Percentiles rank a stretch among this genome's conserved stretches.
Evolutionary conservation across 148 eudicot species (phyloP).

Genomic region (Pouteria glomerata): DNA sequence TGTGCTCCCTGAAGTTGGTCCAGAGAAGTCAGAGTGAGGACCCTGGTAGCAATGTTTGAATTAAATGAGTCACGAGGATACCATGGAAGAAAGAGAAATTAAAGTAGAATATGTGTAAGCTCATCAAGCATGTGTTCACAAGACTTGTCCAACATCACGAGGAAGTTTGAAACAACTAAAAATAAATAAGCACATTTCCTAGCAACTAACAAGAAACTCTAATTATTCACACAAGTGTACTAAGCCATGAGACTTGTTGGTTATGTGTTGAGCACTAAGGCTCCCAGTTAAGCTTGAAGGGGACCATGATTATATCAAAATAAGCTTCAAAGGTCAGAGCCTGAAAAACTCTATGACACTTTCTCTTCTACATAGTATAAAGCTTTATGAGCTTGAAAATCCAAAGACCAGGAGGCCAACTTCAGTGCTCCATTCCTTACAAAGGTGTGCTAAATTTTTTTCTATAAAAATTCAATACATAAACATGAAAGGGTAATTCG

Average conservation of each 20-base stretch:
- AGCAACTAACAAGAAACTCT: not conserved
- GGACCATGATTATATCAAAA: not conserved
- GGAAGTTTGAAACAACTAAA: not conserved
- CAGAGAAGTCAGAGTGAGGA: slow-evolving; percentile 95
- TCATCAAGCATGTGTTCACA: not conserved
- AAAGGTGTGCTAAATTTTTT: not conserved
- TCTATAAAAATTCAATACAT: not conserved
- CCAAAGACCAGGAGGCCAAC: not conserved
- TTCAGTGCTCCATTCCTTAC: not conserved
- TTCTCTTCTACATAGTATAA: not conserved
- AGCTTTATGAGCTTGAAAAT: not conserved
- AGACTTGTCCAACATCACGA: not conserved
- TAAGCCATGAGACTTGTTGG: not conserved
- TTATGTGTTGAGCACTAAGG: not conserved
- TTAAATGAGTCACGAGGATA: not conserved
- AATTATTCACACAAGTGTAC: not conserved
- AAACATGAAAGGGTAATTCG: not conserved
- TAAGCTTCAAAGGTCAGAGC: not conserved
- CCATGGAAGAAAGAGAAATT: not conserved
- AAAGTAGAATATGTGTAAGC: not conserved
- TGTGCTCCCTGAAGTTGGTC: slow-evolving; percentile 97
- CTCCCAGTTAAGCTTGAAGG: not conserved
- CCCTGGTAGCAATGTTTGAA: slow-evolving; percentile 43
- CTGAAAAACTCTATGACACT: not conserved
- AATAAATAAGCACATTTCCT: too few species aligned